Evolutionary conservation across 225 moss, liverwort and hornwort species (phyloP).

Genomic region (Climacium dendroides): DNA sequence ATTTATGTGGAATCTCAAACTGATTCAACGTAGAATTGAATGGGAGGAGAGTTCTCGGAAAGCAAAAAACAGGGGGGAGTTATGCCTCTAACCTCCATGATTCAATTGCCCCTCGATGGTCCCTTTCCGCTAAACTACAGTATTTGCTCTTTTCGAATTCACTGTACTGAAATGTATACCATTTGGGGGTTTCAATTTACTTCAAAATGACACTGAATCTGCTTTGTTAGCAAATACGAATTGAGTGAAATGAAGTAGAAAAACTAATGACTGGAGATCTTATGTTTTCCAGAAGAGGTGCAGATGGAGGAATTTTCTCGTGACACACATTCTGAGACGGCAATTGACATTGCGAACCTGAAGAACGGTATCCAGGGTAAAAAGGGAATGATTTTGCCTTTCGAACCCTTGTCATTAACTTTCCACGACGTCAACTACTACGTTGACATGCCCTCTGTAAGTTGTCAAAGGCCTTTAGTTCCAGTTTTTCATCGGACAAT

Average conservation of each 20-base stretch:
- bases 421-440: conserved; percentile 70
- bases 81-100: neutral
- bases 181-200: neutral
- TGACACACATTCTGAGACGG: conserved; percentile 5
- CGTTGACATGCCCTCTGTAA: conserved; percentile 87
- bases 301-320: conserved; percentile 19
- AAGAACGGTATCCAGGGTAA: conserved; percentile 7
- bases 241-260: neutral
- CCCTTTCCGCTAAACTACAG: neutral
- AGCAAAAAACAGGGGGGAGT: neutral
- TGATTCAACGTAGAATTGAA: neutral
- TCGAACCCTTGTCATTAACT: conserved; percentile 65
- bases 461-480: neutral
- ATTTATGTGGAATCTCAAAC: neutral
- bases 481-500: neutral
- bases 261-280: neutral
- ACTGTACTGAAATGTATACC: neutral
- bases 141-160: neutral
- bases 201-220: neutral
- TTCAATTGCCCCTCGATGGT: neutral
- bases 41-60: neutral
- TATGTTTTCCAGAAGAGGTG: conserved; percentile 9
- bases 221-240: neutral
- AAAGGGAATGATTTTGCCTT: conserved; percentile 86
- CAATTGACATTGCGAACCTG: conserved; percentile 25